Conservation (phyloP, 371 early-diverging fungal genomes). For the Batrachochytrium dendrobatidis region DNA sequence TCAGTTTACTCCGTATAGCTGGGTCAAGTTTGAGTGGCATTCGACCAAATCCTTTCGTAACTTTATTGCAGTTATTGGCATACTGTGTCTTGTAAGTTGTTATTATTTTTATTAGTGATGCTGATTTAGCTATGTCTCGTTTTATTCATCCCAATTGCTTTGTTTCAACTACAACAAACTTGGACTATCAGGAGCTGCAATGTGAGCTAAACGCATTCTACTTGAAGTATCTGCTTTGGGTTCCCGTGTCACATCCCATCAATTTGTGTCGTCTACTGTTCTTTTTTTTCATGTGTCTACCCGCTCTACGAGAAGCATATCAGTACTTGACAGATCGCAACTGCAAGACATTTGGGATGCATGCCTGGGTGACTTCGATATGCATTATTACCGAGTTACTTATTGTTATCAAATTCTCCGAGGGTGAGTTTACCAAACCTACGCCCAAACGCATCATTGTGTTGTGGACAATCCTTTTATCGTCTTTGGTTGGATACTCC, state of each 20-base stretch:
- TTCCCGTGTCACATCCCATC: constrained; percentile 83
- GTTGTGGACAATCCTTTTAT: constrained; percentile 65
- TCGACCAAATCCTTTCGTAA: constrained; percentile 69
- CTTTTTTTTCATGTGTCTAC: constrained; percentile 76
- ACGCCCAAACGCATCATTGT: constrained; percentile 65
- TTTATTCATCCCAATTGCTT: too few species aligned
- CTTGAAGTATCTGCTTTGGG: constrained; percentile 85
- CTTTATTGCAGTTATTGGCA: constrained; percentile 59
- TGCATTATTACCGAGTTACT: constrained; percentile 82
- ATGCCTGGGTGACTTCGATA: constrained; percentile 77
- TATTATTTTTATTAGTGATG: background rate
- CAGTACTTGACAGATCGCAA: constrained; percentile 76
- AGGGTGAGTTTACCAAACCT: constrained; percentile 75
- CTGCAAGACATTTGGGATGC: constrained; percentile 51
- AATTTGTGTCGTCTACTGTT: constrained; percentile 72
- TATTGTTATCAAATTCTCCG: constrained; percentile 81
- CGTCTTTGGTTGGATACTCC: constrained; percentile 58
- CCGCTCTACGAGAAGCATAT: constrained; percentile 84
- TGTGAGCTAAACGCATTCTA: constrained; percentile 91
- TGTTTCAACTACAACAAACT: too few species aligned
- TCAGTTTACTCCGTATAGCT: constrained; percentile 90
- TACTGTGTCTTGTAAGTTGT: constrained; percentile 50
- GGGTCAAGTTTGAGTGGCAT: constrained; percentile 89
- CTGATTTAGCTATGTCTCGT: too few species aligned
- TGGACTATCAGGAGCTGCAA: constrained; percentile 41